Base-by-base conservation (phyloP, 176 grass and related monocot species). In the Triticum urartu region DNA sequence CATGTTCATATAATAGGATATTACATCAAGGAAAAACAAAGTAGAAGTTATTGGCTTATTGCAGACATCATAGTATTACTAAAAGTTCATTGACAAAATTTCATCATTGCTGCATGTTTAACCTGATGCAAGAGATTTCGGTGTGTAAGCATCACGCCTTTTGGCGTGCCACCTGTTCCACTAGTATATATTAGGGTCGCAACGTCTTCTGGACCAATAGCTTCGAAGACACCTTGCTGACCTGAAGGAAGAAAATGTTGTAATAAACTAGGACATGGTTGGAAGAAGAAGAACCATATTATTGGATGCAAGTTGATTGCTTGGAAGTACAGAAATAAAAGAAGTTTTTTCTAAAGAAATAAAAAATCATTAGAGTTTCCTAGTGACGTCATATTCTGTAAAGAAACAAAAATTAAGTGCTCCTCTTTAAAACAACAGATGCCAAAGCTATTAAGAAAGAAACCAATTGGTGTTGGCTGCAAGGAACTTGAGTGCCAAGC, bases 171-270 rank as follows among this genome's bases (percentile, higher is more conserved):
- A 85, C 93, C 88, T 66, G 96, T 98, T 86, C 96, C 96, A 80
- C 96, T 98, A 68, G 96, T 98, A 89, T 98, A 98, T 84, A 98
- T 98, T 70, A 98, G 79, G 64, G 96, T 91, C 17, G 96, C 96
- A 84, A 98, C 88, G 84, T 98, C 96, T 71, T 95, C 93, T 69
- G 90, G 82, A 73, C 17, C 85, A 80, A 98, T 98, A 72, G 84
- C 54, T 89, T 98, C 90, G 14, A 86, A 92, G 67, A 77, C 79
- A 35, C 64, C 70, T 59, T 91, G 50, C 48, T 80, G 71, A 61
- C 84, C 91, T 95, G 65, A 48, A 85, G 50, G 38, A 32, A 71
- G 58, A 64, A 77, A 83, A 79, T 39, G 14, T 26, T 87, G 4
- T 9, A 43, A 83, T 60, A 68, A 34, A 77, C 54, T 47, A 81